Conservation (phyloP, 1,284 basidiomycete species). For the Ustilago crameri region DNA sequence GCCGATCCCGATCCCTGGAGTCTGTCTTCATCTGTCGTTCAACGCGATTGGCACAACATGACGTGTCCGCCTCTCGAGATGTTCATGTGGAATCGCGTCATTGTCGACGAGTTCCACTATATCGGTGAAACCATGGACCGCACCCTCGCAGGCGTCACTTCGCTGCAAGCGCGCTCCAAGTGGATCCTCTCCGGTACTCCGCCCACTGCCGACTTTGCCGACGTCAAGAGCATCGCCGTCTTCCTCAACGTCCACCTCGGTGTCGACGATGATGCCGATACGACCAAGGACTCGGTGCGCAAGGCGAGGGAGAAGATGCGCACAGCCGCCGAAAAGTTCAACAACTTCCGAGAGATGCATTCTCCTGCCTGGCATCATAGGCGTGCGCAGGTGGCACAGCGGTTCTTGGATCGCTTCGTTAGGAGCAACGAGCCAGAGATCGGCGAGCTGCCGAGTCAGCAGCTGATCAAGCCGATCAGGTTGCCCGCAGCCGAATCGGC, state of each 20-base stretch:
- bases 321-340: conserved; percentile 90
- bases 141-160: conserved; percentile 80
- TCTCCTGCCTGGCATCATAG: conserved; percentile 90
- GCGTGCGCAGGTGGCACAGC: conserved; percentile 83
- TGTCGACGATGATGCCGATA: conserved; percentile 82
- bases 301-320: conserved; percentile 84
- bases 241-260: conserved; percentile 61
- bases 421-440: conserved; percentile 92
- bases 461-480: conserved; percentile 76
- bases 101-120: conserved; percentile 96
- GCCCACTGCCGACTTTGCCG: conserved; percentile 88
- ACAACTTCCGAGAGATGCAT: conserved; percentile 93
- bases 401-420: conserved; percentile 72
- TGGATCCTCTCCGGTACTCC: conserved; percentile 98
- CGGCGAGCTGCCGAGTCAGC: conserved; percentile 86
- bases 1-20: conserved; percentile 73
- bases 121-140: conserved; percentile 76
- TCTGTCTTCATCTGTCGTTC: conserved; percentile 75
- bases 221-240: conserved; percentile 77
- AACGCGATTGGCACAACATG: conserved; percentile 81
- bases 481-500: conserved; percentile 93
- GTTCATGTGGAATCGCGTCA: conserved; percentile 79
- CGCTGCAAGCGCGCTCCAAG: conserved; percentile 79
- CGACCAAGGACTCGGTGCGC: conserved; percentile 70
- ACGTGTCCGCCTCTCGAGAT: conserved; percentile 85